Evolutionary conservation across 208 protist genomes (phyloP), one percentile per base, ranked within the genome.

Genomic region (Leishmania gerbilli): DNA sequence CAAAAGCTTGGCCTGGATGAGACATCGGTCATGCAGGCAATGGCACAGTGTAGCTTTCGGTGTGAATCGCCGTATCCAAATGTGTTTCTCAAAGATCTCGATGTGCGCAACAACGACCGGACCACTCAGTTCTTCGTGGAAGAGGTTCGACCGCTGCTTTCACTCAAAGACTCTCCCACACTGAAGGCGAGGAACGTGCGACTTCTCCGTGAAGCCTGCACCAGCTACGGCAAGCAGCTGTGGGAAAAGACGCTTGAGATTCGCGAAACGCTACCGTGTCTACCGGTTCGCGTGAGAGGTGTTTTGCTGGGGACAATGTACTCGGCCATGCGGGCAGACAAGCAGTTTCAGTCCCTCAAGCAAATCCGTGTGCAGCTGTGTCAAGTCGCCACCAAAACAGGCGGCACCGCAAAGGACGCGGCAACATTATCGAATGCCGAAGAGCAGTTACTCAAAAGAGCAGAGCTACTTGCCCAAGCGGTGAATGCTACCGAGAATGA

Each of bases 1-100:
- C 49, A 31, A 0, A 76, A 19, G n/a, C 65, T 83, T 0, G 34
- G 11, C 31, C 47, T 79, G 5, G 80, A 83, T 24, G 74, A 79
- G 24, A 40, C 24, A 3, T 27, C n/a, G 17, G 2, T 83, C 37
- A 40, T 31, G 17, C 58, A 68, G 4, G 42, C 58, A 42, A 86
- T 42, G 8, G 51, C 49, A 34, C 55, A 13, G 2, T 89, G 77
- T 51, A 45, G 15, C 1, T 91, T 91, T 71, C 58, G 79, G 5
- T 47, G 74, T 42, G 79, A 84, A 7, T 82, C 76, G 17, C 86
- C 84, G 7, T 88, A 42, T 60, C 74, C 84, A 13, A 84, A 82
- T 31, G 74, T 92, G n/a, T 88, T 84, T 67, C 83, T 92, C 49
- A 82, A 84, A 11, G 89, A 92, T 67, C 47, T 92, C 0, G 83